Evolutionary conservation across 129 eudicot genomes (phyloP), one percentile per base, ranked within the genome.

Genomic region (Flaveria robusta): DNA sequence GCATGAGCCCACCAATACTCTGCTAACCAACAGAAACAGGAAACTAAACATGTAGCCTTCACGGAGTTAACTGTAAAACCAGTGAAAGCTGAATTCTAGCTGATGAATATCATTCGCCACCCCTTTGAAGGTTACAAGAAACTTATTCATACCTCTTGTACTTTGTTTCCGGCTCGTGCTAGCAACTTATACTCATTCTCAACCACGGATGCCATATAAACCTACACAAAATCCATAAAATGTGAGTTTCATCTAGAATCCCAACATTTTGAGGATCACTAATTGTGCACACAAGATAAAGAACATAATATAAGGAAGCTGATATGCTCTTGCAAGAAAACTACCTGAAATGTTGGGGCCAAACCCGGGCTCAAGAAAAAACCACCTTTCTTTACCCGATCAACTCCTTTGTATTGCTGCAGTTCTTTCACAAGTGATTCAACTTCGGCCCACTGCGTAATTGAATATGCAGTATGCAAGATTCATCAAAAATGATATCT

Each of bases 281-380:
- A 60, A 60, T 31, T 68, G 50, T 65, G 29, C 70, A 14, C 47
- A 70, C 0, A 46, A 19, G 65, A 27, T 46, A 26, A 59, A 58
- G 70, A 42, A 20, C 49, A 43, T 73, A 41, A 54, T 54, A 50
- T 22, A 14, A 51, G 5, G 42, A 67, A 54, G 9, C 13, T 58
- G 41, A 50, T 60, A 39, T 78, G 59, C 7, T 34, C 54, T 49
- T 65, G 69, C 74, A 14, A 51, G 60, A 73, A 55, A 27, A 9
- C 45, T 82, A 93, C 98, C 97, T 91, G 98, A 86, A 93, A 93
- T 20, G 98, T 93, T 0, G 98, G 97, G 24, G 98, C 93, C 85
- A 88, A 82, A 76, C 96, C 97, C 23, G 97, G 97, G 83, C 97
- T 91, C 86, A 88, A 43, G 80, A 88, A 93, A 79, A 75, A 93